These are phyloP conservation scores for Euphrasia arctica DNA, from an alignment of 305 asterid species.

Conservation along the genomic window DNA sequence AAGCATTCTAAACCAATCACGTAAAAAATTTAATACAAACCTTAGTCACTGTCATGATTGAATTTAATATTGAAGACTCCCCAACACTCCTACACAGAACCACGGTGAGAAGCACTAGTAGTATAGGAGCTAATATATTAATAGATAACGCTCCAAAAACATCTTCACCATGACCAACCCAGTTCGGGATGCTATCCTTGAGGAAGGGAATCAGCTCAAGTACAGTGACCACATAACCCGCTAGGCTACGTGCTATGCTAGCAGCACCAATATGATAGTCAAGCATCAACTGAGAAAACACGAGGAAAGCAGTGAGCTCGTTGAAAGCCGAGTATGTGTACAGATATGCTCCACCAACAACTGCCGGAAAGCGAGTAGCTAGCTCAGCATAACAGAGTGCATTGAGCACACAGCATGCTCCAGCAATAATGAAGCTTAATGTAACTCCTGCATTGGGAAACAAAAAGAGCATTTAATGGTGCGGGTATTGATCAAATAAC, in stretches of 20 bases:
- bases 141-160: constrained; percentile 68
- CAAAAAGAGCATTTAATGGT: neutral
- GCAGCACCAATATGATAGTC: constrained; percentile 98
- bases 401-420: constrained; percentile 77
- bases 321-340: constrained; percentile 93
- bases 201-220: constrained; percentile 82
- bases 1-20: constrained; percentile 6
- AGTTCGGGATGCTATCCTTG: constrained; percentile 66
- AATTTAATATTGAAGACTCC: constrained; percentile 74
- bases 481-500: neutral
- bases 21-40: constrained; percentile 30
- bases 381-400: constrained; percentile 95
- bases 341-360: constrained; percentile 96
- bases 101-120: constrained; percentile 66
- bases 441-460: constrained; percentile 79
- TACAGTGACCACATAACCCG: constrained; percentile 74
- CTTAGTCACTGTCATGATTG: constrained; percentile 76
- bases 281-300: constrained; percentile 90
- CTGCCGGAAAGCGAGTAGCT: constrained; percentile 95
- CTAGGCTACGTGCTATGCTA: constrained; percentile 95
- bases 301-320: constrained; percentile 93
- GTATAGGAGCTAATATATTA: constrained; percentile 72
- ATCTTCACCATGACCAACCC: constrained; percentile 95
- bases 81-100: constrained; percentile 84
- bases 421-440: constrained; percentile 82